A percentile compares a stretch with the other conserved stretches of the same genome.
Evolutionary conservation across 257 asterid species (phyloP).

Genomic region (Mitragyna speciosa): DNA sequence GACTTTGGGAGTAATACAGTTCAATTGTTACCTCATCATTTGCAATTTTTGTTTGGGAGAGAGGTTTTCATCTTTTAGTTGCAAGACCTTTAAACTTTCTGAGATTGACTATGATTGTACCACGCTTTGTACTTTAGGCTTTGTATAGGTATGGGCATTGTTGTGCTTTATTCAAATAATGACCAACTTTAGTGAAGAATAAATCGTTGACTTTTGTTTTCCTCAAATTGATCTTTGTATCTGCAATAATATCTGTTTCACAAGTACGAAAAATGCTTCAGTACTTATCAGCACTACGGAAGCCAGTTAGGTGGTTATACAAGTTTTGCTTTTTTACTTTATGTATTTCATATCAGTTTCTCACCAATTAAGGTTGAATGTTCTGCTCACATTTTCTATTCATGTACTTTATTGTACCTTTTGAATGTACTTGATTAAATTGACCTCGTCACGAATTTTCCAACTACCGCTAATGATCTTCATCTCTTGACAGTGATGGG

Average conservation of each 20-base stretch:
- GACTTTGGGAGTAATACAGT: neutral
- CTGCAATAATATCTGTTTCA: neutral
- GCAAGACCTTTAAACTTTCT: neutral
- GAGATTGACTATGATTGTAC: neutral
- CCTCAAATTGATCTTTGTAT: neutral
- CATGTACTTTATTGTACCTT: neutral
- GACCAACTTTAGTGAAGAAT: neutral
- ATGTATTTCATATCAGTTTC: neutral
- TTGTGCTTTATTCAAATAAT: neutral
- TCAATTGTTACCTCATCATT: neutral
- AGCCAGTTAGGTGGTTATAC: neutral
- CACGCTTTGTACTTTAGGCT: neutral
- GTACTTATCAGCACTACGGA: too few species aligned
- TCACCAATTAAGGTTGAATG: neutral
- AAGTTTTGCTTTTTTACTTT: neutral
- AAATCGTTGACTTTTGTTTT: neutral
- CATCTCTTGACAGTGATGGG: conserved; percentile 56
- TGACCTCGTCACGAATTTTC: too few species aligned
- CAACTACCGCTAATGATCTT: neutral
- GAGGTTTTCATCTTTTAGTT: neutral
- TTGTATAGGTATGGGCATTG: neutral
- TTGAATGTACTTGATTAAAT: neutral
- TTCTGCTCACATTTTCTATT: neutral
- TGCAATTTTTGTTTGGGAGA: neutral
- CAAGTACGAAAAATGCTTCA: neutral